These are phyloP conservation scores for Pyracantha coccinea DNA, from an alignment of 331 rosid genomes.

Conservation along the genomic window DNA sequence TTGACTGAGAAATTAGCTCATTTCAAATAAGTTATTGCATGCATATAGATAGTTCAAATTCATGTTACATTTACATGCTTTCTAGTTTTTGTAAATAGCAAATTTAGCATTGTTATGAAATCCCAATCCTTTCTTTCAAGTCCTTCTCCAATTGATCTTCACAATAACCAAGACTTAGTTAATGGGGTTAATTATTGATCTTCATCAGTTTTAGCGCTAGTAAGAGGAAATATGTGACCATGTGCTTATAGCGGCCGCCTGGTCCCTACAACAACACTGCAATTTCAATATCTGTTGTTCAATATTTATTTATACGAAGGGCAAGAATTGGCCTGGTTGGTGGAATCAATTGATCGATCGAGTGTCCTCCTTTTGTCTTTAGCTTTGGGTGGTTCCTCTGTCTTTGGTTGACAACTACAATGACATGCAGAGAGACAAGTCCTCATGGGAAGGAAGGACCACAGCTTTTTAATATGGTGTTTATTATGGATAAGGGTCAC, in stretches of 20 bases:
- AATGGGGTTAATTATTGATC: neutral
- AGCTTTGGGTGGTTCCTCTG: constrained; percentile 66
- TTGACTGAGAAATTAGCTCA: too few species aligned
- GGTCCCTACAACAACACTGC: constrained; percentile 38
- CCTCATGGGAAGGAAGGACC: constrained; percentile 52
- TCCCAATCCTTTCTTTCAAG: too few species aligned
- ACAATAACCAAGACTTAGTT: neutral
- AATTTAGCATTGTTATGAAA: too few species aligned
- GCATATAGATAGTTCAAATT: too few species aligned
- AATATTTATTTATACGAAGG: constrained; percentile 9
- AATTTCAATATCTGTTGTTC: neutral
- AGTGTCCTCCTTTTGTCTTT: constrained; percentile 57
- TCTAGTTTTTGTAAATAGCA: too few species aligned
- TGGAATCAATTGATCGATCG: constrained; percentile 41
- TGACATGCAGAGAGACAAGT: constrained; percentile 47
- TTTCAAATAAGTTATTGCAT: too few species aligned
- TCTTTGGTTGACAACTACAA: constrained; percentile 49
- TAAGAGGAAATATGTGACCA: constrained; percentile 8
- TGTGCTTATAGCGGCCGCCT: constrained; percentile 27
- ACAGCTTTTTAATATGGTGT: constrained; percentile 1
- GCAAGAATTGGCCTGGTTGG: constrained; percentile 41
- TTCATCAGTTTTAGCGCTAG: neutral
- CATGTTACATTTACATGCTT: too few species aligned
- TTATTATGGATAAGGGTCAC: constrained; percentile 22
- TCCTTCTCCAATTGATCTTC: neutral